These are phyloP conservation scores for Podila epicladia DNA, from an alignment of 192 early-diverging fungal genomes.

Conservation along the genomic window DNA sequence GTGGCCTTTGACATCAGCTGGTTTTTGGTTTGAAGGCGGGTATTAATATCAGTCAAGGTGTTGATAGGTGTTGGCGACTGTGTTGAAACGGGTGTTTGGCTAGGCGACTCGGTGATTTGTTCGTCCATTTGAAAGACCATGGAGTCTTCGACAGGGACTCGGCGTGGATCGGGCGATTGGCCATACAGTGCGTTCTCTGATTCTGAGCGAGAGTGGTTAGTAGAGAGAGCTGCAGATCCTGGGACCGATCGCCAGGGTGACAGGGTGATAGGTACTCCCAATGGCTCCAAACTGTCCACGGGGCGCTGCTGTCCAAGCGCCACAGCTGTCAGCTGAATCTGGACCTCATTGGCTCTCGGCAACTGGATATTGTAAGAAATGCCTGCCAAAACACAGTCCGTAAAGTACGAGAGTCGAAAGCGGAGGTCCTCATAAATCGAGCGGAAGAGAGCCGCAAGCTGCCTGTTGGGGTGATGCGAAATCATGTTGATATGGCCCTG, in stretches of 20 bases:
- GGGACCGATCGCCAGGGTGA: conserved; percentile 45
- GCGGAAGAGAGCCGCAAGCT: conserved; percentile 74
- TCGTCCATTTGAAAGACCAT: conserved; percentile 53
- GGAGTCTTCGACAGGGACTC: conserved; percentile 29
- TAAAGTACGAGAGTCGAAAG: conserved; percentile 68
- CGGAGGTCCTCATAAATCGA: conserved; percentile 72
- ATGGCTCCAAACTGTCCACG: conserved; percentile 23
- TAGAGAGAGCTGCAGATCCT: conserved; percentile 27
- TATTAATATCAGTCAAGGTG: conserved; percentile 8
- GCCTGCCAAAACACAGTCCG: conserved; percentile 71
- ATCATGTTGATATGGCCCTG: conserved; percentile 63
- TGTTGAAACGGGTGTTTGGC: conserved; percentile 10
- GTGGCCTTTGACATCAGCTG: not conserved
- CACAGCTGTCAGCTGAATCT: conserved; percentile 70
- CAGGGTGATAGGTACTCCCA: conserved; percentile 35
- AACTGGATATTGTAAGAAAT: conserved; percentile 71
- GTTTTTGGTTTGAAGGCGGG: not conserved
- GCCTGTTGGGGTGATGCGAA: conserved; percentile 78
- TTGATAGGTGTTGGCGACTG: conserved; percentile 4
- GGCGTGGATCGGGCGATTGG: not conserved
- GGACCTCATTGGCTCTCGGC: conserved; percentile 66
- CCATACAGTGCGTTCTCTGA: conserved; percentile 21
- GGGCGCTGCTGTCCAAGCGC: conserved; percentile 60
- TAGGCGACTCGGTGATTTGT: conserved; percentile 22
- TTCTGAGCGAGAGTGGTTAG: conserved; percentile 39